Evolutionary conservation across 306 rosid genomes (phyloP).

Genomic region (Mucuna pruriens): DNA sequence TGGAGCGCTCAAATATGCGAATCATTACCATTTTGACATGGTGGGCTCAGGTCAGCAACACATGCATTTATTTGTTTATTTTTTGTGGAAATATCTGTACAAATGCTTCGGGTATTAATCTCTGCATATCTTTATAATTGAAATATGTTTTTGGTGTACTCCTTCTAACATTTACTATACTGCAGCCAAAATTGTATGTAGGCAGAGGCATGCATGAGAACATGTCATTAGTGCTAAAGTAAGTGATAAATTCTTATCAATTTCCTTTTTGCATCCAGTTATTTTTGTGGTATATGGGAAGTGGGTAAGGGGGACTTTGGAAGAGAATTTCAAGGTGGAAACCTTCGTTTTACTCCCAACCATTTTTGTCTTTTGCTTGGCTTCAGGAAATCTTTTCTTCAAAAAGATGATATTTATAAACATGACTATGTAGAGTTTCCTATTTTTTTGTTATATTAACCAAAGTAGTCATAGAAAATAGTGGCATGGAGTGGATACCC

Average conservation of each 20-base stretch:
- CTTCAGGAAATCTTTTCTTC: not conserved
- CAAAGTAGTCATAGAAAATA: too few species aligned
- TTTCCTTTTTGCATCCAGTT: constrained; percentile 21
- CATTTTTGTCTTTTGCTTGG: not conserved
- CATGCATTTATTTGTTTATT: constrained; percentile 23
- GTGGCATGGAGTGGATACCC: too few species aligned
- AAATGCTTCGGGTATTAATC: constrained; percentile 7
- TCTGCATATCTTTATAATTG: not conserved
- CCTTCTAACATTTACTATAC: constrained; percentile 35
- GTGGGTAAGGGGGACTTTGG: not conserved
- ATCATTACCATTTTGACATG: constrained; percentile 78
- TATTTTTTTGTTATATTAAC: not conserved
- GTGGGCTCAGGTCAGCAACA: constrained; percentile 96
- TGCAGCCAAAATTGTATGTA: constrained; percentile 91
- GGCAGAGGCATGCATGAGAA: constrained; percentile 97
- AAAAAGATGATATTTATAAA: not conserved
- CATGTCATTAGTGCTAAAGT: constrained; percentile 80
- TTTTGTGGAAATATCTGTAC: constrained; percentile 22
- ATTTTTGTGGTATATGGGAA: not conserved
- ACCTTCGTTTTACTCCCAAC: not conserved
- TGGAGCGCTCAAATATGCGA: constrained; percentile 84
- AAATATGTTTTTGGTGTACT: constrained; percentile 33
- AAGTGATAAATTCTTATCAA: constrained; percentile 44
- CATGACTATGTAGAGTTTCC: not conserved
- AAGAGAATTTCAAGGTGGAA: not conserved